Evolutionary conservation across 1,139 yeast genomes (phyloP), one percentile per base, ranked within the genome.

Genomic region (Saccharomyces hybrid): DNA sequence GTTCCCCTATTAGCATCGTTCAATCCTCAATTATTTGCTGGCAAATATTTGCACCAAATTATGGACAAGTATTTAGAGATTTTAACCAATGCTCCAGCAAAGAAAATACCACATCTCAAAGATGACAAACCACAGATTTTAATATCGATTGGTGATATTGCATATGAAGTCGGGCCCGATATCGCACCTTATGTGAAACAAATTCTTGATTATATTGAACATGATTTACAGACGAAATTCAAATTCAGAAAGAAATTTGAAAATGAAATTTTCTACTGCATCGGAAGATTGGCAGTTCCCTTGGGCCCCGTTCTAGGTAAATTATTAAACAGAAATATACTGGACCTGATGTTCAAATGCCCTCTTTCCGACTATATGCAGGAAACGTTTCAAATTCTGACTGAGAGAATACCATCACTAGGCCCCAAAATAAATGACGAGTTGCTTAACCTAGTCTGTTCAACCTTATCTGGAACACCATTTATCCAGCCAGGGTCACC

Each of bases 281-380:
- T 93, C 51, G 90, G 95, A 0, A 87, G 88, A 71, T 74, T 93
- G 50, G 91, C 97, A 0, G 79, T 80, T 23, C 95, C 98, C 0
- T 91, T 91, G 13, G 97, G 97, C 0, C 96, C 96, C n/a, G 96
- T 97, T 0, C 75, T 93, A 54, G 87, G 97, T 0, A 93, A 93
- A 67, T 91, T 89, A 66, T 75, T 93, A 57, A 93, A 89, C 60
- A 78, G 86, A 58, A 96, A 89, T 64, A 80, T 91, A 25, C 73
- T 93, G 56, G 93, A 86, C 60, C 78, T 87, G 75, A 80, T 91
- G 73, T 79, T 93, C 64, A 80, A 86, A 54, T 89, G 97, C 60
- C 88, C 97, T 0, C 77, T 93, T 51, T 87, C 93, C 25, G 85
- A 81, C 58, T 85, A 87, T 59, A 82, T 91, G 82, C 84, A 89